Conservation (phyloP, 805 yeast species). For the Maudiozyma serrabonitensis region DNA sequence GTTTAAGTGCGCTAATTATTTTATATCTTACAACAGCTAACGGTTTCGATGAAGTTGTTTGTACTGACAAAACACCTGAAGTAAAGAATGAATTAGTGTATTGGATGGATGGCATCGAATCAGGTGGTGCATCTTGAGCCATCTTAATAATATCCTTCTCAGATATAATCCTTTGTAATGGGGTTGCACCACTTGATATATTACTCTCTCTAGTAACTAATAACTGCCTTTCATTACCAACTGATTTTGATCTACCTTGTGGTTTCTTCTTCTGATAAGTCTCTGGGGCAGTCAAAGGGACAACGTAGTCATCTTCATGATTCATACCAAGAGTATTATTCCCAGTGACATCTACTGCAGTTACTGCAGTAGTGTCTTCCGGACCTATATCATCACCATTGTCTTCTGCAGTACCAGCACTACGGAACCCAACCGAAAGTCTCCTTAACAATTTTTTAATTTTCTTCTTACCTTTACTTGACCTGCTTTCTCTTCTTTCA, state of each 20-base stretch:
- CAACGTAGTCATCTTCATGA: background rate
- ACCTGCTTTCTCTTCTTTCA: background rate
- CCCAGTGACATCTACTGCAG: background rate
- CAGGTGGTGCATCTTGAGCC: conserved; percentile 51
- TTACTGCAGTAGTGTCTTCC: background rate
- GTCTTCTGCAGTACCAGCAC: background rate
- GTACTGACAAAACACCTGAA: conserved; percentile 90
- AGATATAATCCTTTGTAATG: conserved; percentile 15
- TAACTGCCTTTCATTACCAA: background rate
- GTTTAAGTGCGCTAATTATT: conserved; percentile 63
- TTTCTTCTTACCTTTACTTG: conserved; percentile 1
- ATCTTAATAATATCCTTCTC: conserved; percentile 39
- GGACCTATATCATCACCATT: background rate
- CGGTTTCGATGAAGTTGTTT: conserved; percentile 88
- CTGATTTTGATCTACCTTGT: background rate
- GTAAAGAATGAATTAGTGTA: conserved; percentile 81
- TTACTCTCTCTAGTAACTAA: background rate
- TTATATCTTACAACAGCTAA: conserved; percentile 78
- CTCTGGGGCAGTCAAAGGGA: background rate
- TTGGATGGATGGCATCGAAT: conserved; percentile 87
- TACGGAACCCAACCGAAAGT: conserved; percentile 4
- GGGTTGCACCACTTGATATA: background rate
- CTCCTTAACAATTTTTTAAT: conserved; percentile 6
- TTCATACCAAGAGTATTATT: background rate
- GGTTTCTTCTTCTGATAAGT: background rate